Base-by-base conservation (phyloP, 108 stramenopile genomes). In the Craspedostauros australis region DNA sequence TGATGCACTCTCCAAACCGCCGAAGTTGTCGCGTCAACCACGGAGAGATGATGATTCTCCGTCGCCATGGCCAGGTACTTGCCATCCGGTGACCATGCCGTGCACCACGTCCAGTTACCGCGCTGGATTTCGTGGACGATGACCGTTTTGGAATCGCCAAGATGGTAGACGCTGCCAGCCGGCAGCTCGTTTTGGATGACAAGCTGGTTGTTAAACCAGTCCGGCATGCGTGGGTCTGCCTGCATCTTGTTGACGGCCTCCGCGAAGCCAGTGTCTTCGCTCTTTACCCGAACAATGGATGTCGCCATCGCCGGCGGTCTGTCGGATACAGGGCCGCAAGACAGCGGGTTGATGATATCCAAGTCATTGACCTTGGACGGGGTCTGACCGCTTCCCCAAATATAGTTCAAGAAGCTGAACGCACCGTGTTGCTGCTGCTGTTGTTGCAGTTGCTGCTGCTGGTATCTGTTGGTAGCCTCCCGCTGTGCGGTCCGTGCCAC, bases 11-110 rank as follows among this genome's bases (percentile, higher is more conserved):
- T 54, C 84, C 84, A 85, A 15, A 80, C 60, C 1, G 75, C 29
- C 8, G 68, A 75, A 2, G 65, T 25, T 6, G 31, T 54, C 9
- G 79, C 75, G 12, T 81, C 84, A 1, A 80, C 65, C 26, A 85
- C 62, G 2, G 84, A 70, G 4, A 85, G 39, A 50, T 70, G 60
- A 60, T 81, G 84, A 50, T 85, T 85, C 47, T 85, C 79, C 3
- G 84, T 81, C 16, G 72, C 84, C 41, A 85, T 48, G 7, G 84
- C 84, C 57, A 85, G 45, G 22, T 41, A 56, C n/a, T 68, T 71
- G 3, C 84, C 84, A 57, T 79, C 70, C 15, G 84, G 84, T 28
- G 79, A 77, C 81, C 84, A 85, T 12, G 79, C 79, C 12, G 66
- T 73, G 36, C 62, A 61, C 84, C 84, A 66, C 32, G 76, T 77